phyloP scores from a whole-genome alignment of 345 rosid genomes.

The Acer campestre region DNA sequence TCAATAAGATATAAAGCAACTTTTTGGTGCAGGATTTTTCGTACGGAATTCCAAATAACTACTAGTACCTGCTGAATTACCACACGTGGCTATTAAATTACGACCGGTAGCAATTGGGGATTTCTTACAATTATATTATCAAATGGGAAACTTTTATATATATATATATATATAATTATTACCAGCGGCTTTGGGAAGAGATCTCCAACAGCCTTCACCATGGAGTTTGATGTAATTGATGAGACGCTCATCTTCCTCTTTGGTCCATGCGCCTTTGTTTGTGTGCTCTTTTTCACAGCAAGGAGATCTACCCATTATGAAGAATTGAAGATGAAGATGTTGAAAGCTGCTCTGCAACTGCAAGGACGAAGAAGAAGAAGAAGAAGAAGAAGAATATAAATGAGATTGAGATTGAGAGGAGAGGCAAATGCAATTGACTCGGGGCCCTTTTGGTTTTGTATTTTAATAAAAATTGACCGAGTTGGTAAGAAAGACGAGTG shows the following conservation, averaged over 20 bases:
- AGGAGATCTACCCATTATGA: constrained; percentile 52
- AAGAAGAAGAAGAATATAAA: constrained; percentile 21
- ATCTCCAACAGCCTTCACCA: constrained; percentile 63
- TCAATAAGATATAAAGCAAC: background rate
- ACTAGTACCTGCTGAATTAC: no score
- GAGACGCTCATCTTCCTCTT: constrained; percentile 59
- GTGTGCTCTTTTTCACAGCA: constrained; percentile 69
- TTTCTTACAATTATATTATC: no score
- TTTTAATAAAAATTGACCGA: constrained; percentile 32
- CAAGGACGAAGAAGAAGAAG: background rate
- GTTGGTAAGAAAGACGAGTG: constrained; percentile 51
- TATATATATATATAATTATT: no score
- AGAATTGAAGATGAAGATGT: no score
- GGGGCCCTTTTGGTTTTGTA: constrained; percentile 19
- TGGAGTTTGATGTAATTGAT: constrained; percentile 45
- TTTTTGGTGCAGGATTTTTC: no score
- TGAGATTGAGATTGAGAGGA: constrained; percentile 11
- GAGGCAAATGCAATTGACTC: constrained; percentile 33
- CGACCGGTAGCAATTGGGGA: no score
- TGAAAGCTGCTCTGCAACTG: no score
- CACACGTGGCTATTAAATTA: no score
- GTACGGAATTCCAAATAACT: no score
- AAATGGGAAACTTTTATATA: no score
- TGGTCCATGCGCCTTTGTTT: constrained; percentile 66
- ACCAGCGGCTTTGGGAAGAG: constrained; percentile 67